phyloP scores from a whole-genome alignment of 2,329 filamentous ascomycete species.

The Ascocoryne sarcoides region DNA sequence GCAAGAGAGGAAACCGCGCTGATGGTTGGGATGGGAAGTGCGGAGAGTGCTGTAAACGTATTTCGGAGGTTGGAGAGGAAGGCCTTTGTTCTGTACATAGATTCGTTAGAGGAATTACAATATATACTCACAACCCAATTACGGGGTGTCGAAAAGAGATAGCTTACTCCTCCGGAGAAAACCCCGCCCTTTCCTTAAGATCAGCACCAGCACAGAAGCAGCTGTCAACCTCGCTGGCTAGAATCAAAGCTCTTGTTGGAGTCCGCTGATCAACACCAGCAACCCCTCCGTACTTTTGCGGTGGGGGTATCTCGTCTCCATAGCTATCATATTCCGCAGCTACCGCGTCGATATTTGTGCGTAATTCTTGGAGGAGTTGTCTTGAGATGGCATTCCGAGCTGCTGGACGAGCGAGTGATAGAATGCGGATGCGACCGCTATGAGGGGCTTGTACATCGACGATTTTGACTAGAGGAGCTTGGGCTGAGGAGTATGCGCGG shows the following conservation, averaged over 20 bases:
- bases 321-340: slow-evolving; percentile 49
- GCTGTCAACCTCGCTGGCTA: slow-evolving; percentile 77
- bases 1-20: slow-evolving; percentile 78
- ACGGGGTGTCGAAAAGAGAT: neutral
- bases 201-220: slow-evolving; percentile 94
- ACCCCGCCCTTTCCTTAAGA: slow-evolving; percentile 74
- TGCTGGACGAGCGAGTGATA: slow-evolving; percentile 56
- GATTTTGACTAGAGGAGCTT: slow-evolving; percentile 12
- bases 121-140: no score
- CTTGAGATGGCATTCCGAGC: slow-evolving; percentile 88
- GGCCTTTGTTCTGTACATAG: slow-evolving; percentile 54
- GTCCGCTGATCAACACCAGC: slow-evolving; percentile 38
- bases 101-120: no score
- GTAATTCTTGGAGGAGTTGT: slow-evolving; percentile 63
- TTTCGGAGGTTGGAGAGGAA: slow-evolving; percentile 71
- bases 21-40: slow-evolving; percentile 82
- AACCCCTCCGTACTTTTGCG: slow-evolving; percentile 36
- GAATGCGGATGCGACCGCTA: slow-evolving; percentile 70
- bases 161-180: slow-evolving; percentile 65
- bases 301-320: slow-evolving; percentile 41
- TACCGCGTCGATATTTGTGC: slow-evolving; percentile 63
- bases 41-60: slow-evolving; percentile 65
- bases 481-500: slow-evolving; percentile 10
- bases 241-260: slow-evolving; percentile 68
- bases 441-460: slow-evolving; percentile 14